Evolutionary conservation across 192 early-diverging fungal species (phyloP).

Genomic region (Endogone sp.): DNA sequence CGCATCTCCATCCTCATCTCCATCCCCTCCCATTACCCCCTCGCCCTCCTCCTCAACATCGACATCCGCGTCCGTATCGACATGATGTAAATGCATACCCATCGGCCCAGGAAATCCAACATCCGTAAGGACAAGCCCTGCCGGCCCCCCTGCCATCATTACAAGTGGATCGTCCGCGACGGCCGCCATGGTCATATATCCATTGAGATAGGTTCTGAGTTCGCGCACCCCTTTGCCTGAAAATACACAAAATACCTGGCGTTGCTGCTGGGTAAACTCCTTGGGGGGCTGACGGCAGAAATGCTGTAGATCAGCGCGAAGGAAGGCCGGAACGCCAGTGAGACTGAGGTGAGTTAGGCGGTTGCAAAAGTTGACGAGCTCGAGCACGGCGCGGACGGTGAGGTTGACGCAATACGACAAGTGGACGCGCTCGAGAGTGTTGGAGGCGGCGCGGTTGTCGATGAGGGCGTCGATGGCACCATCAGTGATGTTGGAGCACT

Average conservation of each 20-base stretch:
- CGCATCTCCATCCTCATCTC: slow-evolving; percentile 8
- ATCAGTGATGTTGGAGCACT: slow-evolving; percentile 57
- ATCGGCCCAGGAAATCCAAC: background rate
- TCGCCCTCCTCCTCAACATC: slow-evolving; percentile 12
- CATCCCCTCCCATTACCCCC: slow-evolving; percentile 8
- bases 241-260: slow-evolving; percentile 55
- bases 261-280: slow-evolving; percentile 50
- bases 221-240: slow-evolving; percentile 54
- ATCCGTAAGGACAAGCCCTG: background rate
- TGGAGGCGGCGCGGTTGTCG: slow-evolving; percentile 31
- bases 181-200: background rate
- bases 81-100: background rate
- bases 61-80: slow-evolving; percentile 5
- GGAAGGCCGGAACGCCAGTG: slow-evolving; percentile 52
- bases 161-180: background rate
- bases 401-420: slow-evolving; percentile 53
- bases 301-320: slow-evolving; percentile 39
- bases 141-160: background rate
- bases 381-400: slow-evolving; percentile 35
- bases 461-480: slow-evolving; percentile 43
- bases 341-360: slow-evolving; percentile 50
- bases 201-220: slow-evolving; percentile 33
- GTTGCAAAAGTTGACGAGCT: slow-evolving; percentile 41
- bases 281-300: slow-evolving; percentile 50
- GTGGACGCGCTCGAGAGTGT: slow-evolving; percentile 52